Evolutionary conservation across 1,139 yeast species (phyloP).

Genomic region (Wickerhamomyces sp.): DNA sequence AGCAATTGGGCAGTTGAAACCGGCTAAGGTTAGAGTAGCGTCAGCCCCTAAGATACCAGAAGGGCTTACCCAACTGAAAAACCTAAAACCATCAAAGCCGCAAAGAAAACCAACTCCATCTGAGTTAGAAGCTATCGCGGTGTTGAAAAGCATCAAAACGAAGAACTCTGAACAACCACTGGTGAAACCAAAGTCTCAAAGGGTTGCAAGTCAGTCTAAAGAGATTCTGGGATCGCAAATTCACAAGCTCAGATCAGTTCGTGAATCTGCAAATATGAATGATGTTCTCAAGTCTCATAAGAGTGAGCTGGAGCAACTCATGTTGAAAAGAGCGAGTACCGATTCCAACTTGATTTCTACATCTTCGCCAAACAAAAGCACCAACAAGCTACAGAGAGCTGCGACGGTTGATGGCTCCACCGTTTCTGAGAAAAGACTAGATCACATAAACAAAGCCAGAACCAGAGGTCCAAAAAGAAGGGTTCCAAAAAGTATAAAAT

Average conservation of each 20-base stretch:
- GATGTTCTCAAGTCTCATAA: constrained; percentile 9
- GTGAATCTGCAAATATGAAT: neutral
- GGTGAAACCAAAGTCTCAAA: constrained; percentile 7
- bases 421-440: constrained; percentile 29
- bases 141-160: constrained; percentile 29
- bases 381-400: constrained; percentile 22
- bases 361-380: neutral
- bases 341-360: constrained; percentile 2
- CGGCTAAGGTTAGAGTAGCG: constrained; percentile 2
- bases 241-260: constrained; percentile 6
- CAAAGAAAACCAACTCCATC: constrained; percentile 16
- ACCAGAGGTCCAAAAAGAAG: constrained; percentile 75
- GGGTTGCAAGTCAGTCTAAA: constrained; percentile 11
- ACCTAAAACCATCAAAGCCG: constrained; percentile 20
- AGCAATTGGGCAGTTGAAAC: constrained; percentile 4
- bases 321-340: constrained; percentile 5
- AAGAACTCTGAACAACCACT: constrained; percentile 10
- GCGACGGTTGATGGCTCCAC: constrained; percentile 27
- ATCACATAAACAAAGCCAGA: constrained; percentile 58
- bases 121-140: constrained; percentile 31
- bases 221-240: constrained; percentile 9
- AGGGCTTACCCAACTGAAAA: constrained; percentile 9
- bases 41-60: constrained; percentile 9
- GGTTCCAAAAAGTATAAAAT: constrained; percentile 40
- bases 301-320: constrained; percentile 19